Evolutionary conservation across 352 stramenopile genomes (phyloP), one percentile per base, ranked within the genome.

Genomic region (Vaucheria bursata): DNA sequence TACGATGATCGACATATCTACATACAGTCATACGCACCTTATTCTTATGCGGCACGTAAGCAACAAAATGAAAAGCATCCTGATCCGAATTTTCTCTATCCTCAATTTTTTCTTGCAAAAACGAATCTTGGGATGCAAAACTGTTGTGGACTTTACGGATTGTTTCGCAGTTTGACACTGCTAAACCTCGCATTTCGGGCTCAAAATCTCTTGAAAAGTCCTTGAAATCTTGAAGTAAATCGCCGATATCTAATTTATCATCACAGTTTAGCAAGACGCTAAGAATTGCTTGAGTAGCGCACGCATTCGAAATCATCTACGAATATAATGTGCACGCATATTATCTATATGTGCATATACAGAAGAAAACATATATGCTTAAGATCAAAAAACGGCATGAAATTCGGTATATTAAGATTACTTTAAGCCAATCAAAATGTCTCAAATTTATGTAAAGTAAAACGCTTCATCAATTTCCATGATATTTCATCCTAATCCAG

Each of bases 11-110:
- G n/a, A n/a, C n/a, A n/a, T n/a, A n/a, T 34, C 37, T 68, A 2
- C 8, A 7, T 8, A 34, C 34, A 68, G 45, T 59, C 18, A 59
- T 18, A 25, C 53, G 40, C 49, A 85, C 77, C 71, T 75, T 86
- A 25, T 79, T 79, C 1, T 77, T 29, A 35, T 80, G 67, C 0
- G 91, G 91, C 38, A 96, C 88, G 81, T 97, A 98, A 12, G 94
- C 92, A n/a, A 98, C 89, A 87, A 98, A 98, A 84, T 98, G 95
- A 85, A 97, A 98, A 25, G 96, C 93, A 66, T 97, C 93, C 77
- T 80, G 12, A 45, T 31, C 70, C 40, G 71, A n/a, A 38, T 80
- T 34, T 29, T 82, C 75, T 38, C 74, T 71, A n/a, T 82, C 80
- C 33, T 89, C 91, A 33, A 84, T 86, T 25, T 84, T 53, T 31